Evolutionary conservation across 495 filamentous ascomycete genomes (phyloP).

Genomic region (Gamarada debralockiae): DNA sequence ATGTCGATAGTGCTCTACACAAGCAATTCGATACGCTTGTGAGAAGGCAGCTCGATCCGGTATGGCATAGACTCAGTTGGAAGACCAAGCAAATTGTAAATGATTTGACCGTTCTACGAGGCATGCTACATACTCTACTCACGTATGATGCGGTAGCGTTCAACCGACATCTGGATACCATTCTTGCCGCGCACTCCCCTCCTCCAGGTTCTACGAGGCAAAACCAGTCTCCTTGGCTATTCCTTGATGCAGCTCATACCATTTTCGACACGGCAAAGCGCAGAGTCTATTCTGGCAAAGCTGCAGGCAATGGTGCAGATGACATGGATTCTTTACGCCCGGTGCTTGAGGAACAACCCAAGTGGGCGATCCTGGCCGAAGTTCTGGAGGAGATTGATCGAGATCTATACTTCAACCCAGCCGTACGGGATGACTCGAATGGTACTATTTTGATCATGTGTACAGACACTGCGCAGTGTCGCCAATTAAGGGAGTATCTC

Average conservation of each 20-base stretch:
- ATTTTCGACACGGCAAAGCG: constrained; percentile 90
- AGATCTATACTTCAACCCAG: constrained; percentile 81
- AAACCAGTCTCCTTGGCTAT: constrained; percentile 93
- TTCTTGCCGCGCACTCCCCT: constrained; percentile 84
- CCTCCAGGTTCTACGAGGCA: constrained; percentile 83
- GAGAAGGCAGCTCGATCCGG: constrained; percentile 85
- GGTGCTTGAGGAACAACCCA: constrained; percentile 91
- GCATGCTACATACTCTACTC: constrained; percentile 81
- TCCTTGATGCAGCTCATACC: constrained; percentile 90
- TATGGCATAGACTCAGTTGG: constrained; percentile 96
- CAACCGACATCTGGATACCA: constrained; percentile 88
- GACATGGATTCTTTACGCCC: constrained; percentile 67
- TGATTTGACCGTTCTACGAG: constrained; percentile 79
- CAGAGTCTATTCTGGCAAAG: constrained; percentile 74
- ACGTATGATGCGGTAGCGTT: constrained; percentile 90
- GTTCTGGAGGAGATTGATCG: constrained; percentile 90
- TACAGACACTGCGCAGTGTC: constrained; percentile 79
- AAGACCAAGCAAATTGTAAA: constrained; percentile 90
- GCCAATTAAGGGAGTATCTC: constrained; percentile 86
- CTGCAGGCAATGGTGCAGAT: constrained; percentile 30
- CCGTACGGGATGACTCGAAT: constrained; percentile 75
- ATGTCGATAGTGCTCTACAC: constrained; percentile 88
- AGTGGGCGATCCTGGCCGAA: constrained; percentile 84
- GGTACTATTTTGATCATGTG: constrained; percentile 95
- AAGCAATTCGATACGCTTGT: constrained; percentile 89